Evolutionary conservation across 2,329 filamentous ascomycete species (phyloP), one percentile per base, ranked within the genome.

Genomic region (Fusarium sp.): DNA sequence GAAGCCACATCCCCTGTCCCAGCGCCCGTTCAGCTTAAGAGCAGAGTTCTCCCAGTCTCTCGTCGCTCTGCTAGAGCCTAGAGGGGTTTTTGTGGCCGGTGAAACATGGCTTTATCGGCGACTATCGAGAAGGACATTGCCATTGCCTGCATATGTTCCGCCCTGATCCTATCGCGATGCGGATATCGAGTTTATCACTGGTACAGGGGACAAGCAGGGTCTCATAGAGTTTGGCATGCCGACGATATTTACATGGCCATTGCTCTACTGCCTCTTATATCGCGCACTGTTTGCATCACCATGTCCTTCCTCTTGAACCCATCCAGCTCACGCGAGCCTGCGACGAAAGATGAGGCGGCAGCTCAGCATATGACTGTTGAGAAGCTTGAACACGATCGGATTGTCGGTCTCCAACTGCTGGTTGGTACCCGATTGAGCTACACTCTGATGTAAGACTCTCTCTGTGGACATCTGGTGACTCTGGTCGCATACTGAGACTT

Each of bases 221-320:
- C 74, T 55, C 78, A 79, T 58, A 71, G 78, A n/a, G 67, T 60
- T 13, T 79, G 78, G 78, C 78, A 76, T 55, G 61, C 66, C 45
- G 78, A 79, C 36, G 78, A 79, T 41, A 67, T 75, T 26, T 79
- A 75, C 68, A 79, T 79, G 74, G 77, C 75, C 10, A 60, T 79
- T 13, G 75, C 78, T 14, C 72, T 79, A 7, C 20, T 79, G 9
- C 78, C 78, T 24, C 76, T 79, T 52, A 42, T 75, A 20, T 72
- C 62, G 12, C 74, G 78, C 39, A 77, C 77, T 1, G 48, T 64
- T 11, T 75, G 74, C 57, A 75, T 79, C 62, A 34, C 62, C 26
- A 1, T 71, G 6, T 75, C 68, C 28, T 79, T 79, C 54, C n/a
- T 51, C 9, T 70, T 78, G 17, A 77, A 79, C 52, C 77, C 77